Percentiles rank a stretch among this genome's conserved stretches.
Evolutionary conservation across 306 rosid species (phyloP).

Genomic region (Prunus mongolica): DNA sequence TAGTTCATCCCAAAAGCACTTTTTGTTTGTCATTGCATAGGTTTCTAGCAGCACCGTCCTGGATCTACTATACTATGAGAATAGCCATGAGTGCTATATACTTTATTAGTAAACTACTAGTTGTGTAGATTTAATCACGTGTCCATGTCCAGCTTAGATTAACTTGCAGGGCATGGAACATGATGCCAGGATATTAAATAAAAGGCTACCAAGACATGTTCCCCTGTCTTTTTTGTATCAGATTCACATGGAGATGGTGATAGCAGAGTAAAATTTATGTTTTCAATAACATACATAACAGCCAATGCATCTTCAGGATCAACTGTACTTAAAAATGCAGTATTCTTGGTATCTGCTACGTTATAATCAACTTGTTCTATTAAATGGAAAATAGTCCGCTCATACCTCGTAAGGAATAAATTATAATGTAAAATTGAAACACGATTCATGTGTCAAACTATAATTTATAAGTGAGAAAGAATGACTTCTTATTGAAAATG

Average conservation of each 20-base stretch:
- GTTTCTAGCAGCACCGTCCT: constrained; percentile 12
- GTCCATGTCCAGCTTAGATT: constrained; percentile 4
- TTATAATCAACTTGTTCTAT: not conserved
- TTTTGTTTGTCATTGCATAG: not conserved
- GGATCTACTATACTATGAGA: not conserved
- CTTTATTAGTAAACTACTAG: not conserved
- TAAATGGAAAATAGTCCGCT: too few species aligned
- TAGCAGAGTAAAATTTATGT: not conserved
- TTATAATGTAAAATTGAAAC: too few species aligned
- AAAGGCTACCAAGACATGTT: constrained; percentile 1
- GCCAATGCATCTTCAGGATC: not conserved
- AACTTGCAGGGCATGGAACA: constrained; percentile 22
- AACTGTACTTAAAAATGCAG: not conserved
- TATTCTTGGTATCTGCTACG: not conserved
- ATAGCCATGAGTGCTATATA: not conserved
- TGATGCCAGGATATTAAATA: constrained; percentile 17
- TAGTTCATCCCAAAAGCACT: constrained; percentile 6
- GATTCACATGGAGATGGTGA: constrained; percentile 33
- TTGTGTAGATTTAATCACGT: not conserved
- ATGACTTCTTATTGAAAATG: too few species aligned
- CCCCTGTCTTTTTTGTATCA: not conserved
- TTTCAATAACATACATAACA: not conserved
- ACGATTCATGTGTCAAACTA: too few species aligned
- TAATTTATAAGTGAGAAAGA: too few species aligned
- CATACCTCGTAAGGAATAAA: too few species aligned